These are phyloP conservation scores for Acacia melanoxylon DNA, from an alignment of 306 rosid species.

Conservation along the genomic window DNA sequence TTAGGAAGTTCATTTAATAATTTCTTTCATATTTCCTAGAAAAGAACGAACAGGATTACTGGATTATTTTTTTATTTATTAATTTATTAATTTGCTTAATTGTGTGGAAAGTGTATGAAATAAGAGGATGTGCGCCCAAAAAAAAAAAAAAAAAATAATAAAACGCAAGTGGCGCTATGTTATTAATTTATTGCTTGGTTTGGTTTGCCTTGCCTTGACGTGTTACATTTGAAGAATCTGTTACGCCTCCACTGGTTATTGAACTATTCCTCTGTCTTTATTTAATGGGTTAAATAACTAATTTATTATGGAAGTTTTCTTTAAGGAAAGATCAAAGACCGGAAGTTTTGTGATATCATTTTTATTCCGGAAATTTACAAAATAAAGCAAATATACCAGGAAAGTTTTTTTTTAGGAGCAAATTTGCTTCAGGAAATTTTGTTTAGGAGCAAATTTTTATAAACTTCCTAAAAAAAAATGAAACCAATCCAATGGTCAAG, in stretches of 20 bases:
- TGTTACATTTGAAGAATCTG: constrained; percentile 3
- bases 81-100: neutral
- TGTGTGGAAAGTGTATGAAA: neutral
- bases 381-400: too few relatives aligned
- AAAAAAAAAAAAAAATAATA: neutral
- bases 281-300: too few relatives aligned
- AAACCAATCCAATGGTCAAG: too few relatives aligned
- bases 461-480: too few relatives aligned
- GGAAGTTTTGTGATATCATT: too few relatives aligned
- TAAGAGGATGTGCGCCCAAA: neutral
- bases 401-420: too few relatives aligned
- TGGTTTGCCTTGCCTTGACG: neutral
- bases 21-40: neutral
- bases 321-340: too few relatives aligned
- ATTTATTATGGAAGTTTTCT: too few relatives aligned
- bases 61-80: neutral
- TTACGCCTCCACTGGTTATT: neutral
- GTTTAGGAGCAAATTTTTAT: too few relatives aligned
- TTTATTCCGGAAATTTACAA: too few relatives aligned
- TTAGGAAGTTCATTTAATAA: neutral
- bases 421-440: too few relatives aligned
- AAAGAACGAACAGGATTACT: neutral
- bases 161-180: neutral
- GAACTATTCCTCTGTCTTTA: neutral
- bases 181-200: neutral